Evolutionary conservation across 257 asterid genomes (phyloP).

Genomic region (Leonotis leonurus): DNA sequence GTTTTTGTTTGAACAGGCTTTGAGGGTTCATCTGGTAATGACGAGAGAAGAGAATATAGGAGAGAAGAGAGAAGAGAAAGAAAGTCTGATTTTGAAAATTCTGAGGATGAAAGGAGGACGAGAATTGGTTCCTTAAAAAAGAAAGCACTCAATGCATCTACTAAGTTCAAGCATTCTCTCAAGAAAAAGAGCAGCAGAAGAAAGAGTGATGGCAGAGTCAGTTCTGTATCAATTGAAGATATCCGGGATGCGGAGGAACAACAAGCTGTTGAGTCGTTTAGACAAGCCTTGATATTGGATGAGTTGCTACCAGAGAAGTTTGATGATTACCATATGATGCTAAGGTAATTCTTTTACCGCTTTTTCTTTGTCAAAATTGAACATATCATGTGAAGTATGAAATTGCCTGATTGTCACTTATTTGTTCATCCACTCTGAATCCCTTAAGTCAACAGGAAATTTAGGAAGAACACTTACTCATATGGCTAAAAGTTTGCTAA

Average conservation of each 20-base stretch:
- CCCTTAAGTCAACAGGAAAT: not conserved
- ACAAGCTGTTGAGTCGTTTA: slow-evolving; percentile 77
- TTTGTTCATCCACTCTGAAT: not conserved
- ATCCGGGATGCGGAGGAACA: slow-evolving; percentile 86
- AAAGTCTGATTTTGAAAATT: slow-evolving; percentile 84
- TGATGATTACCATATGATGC: slow-evolving; percentile 90
- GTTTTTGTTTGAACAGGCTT: slow-evolving; percentile 46
- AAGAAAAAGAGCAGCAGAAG: slow-evolving; percentile 85
- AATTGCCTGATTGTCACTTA: not conserved
- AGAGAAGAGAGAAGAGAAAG: slow-evolving; percentile 84
- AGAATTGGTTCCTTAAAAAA: slow-evolving; percentile 76
- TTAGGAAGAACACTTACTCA: not conserved
- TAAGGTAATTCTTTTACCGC: slow-evolving; percentile 46
- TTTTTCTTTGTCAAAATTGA: slow-evolving; percentile 8
- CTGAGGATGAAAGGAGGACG: slow-evolving; percentile 93
- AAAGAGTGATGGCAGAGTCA: slow-evolving; percentile 72
- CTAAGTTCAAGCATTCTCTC: slow-evolving; percentile 89
- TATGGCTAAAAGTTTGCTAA: slow-evolving; percentile 2
- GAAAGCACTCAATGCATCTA: slow-evolving; percentile 90
- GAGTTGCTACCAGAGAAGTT: slow-evolving; percentile 76
- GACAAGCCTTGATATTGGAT: slow-evolving; percentile 78
- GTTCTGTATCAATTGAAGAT: slow-evolving; percentile 92
- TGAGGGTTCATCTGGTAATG: slow-evolving; percentile 86
- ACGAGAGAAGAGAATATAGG: slow-evolving; percentile 68
- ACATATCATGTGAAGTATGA: not conserved